Evolutionary conservation across 768 basidiomycete species (phyloP), one percentile per base, ranked within the genome.

Genomic region (Suillus placidus): DNA sequence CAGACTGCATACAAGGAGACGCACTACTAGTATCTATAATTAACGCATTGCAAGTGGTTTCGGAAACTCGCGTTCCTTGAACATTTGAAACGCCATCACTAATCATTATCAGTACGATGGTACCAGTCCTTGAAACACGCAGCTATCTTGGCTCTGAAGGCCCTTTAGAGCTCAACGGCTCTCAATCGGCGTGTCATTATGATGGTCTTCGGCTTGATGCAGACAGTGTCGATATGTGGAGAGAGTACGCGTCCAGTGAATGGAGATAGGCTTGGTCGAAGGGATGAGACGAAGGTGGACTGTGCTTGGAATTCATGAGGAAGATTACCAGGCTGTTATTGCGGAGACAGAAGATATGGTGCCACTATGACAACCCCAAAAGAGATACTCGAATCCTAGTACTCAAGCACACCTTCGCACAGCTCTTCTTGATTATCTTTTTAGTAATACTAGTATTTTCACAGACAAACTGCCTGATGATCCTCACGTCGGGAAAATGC

Each of bases 241-340:
- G 83, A 26, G 94, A 95, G 76, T 96, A 95, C 73, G 87, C 93
- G 68, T 40, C 40, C 40, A 0, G 20, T 89, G 88, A 73, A 93
- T 97, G 86, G 95, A 97, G 74, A 79, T 96, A 6, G 88, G 88
- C 2, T 97, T 93, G 76, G 81, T 93, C 12, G 94, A 96, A 79
- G 86, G 85, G 18, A 78, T 96, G 57, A 81, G 92, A 42, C 80
- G 91, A 68, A 82, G 94, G 60, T 95, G 93, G 93, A 87, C 82
- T 51, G 80, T 93, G 9, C 80, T 97, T 23, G 93, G 94, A 8
- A 89, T 96, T 60, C 34, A 65, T n/a, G 62, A 68, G 26, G 73
- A 79, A 58, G 73, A 68, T n/a, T 78, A 69, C 9, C 68, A 26
- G 26, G 26, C 66, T 35, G 65, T 37, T 0, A 66, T 42, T 34